Conservation (phyloP, 257 asterid genomes). For the Nicotiana sylvestris region DNA sequence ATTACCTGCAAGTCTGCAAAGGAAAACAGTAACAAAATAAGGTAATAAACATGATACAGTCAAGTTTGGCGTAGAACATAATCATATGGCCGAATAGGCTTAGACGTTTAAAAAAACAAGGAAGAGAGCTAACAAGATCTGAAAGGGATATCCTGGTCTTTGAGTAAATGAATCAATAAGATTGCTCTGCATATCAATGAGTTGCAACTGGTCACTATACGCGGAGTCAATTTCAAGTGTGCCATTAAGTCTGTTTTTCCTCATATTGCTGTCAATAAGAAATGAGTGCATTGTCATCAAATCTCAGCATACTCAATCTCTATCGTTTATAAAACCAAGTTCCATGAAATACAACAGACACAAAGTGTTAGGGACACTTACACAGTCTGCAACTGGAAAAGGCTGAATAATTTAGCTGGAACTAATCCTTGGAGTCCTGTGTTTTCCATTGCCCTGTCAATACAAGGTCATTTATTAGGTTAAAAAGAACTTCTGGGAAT, state of each 20-base stretch:
- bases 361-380: slow-evolving; percentile 25
- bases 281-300: neutral
- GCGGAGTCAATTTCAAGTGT: slow-evolving; percentile 16
- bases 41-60: neutral
- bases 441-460: slow-evolving; percentile 64
- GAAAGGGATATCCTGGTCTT: slow-evolving; percentile 22
- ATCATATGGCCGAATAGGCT: neutral
- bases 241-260: slow-evolving; percentile 25
- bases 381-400: slow-evolving; percentile 70
- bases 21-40: neutral
- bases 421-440: slow-evolving; percentile 50
- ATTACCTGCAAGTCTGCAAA: slow-evolving; percentile 55
- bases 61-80: neutral
- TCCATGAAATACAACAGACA: neutral
- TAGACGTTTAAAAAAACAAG: neutral
- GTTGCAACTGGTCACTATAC: slow-evolving; percentile 20
- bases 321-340: too few species aligned
- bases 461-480: slow-evolving; percentile 10
- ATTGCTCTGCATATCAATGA: slow-evolving; percentile 32
- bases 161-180: slow-evolving; percentile 37
- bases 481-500: neutral
- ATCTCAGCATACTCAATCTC: neutral
- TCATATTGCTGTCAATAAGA: slow-evolving; percentile 41
- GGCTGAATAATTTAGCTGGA: slow-evolving; percentile 51
- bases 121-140: slow-evolving; percentile 42